Percentiles rank a stretch among this genome's conserved stretches.
phyloP scores from a whole-genome alignment of 768 basidiomycete genomes.

The Termitomyces sp. region DNA sequence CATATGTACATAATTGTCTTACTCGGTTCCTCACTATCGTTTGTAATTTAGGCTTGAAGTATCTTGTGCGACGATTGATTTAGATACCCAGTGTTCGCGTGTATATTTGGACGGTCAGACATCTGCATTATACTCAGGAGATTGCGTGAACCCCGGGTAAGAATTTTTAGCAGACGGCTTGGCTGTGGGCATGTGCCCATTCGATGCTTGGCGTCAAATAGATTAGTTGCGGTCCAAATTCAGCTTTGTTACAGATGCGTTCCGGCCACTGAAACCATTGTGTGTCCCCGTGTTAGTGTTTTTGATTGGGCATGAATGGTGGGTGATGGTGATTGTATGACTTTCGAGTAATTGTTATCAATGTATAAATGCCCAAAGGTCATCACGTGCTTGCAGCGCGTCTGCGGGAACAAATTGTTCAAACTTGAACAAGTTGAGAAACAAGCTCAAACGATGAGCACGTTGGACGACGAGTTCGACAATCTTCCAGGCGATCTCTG shows the following conservation, averaged over 20 bases:
- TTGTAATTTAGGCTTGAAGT: slow-evolving; percentile 1
- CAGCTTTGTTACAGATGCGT: slow-evolving; percentile 5
- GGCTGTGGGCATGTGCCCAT: slow-evolving; percentile 16
- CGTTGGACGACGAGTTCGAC: slow-evolving; percentile 51
- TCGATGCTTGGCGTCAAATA: slow-evolving; percentile 12
- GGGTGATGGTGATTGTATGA: too few relatives aligned
- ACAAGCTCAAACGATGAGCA: slow-evolving; percentile 6
- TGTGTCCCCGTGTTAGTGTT: too few relatives aligned
- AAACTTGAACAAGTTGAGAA: background rate
- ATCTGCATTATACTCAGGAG: background rate
- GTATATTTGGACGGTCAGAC: slow-evolving; percentile 1
- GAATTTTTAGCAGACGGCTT: slow-evolving; percentile 9
- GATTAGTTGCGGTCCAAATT: slow-evolving; percentile 5
- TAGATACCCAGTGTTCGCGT: slow-evolving; percentile 2
- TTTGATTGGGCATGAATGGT: too few relatives aligned
- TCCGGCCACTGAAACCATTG: background rate
- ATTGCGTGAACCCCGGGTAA: slow-evolving; percentile 4
- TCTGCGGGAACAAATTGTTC: background rate
- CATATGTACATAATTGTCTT: slow-evolving; percentile 9
- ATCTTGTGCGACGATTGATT: slow-evolving; percentile 1
- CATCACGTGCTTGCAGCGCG: slow-evolving; percentile 9
- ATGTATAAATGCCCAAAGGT: too few relatives aligned
- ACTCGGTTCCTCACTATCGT: background rate
- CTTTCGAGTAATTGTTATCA: too few relatives aligned
- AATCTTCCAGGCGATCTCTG: slow-evolving; percentile 48